A percentile compares a stretch with the other conserved stretches of the same genome.
Conservation (phyloP, 108 stramenopile genomes). For the Nitzschia sp. region DNA sequence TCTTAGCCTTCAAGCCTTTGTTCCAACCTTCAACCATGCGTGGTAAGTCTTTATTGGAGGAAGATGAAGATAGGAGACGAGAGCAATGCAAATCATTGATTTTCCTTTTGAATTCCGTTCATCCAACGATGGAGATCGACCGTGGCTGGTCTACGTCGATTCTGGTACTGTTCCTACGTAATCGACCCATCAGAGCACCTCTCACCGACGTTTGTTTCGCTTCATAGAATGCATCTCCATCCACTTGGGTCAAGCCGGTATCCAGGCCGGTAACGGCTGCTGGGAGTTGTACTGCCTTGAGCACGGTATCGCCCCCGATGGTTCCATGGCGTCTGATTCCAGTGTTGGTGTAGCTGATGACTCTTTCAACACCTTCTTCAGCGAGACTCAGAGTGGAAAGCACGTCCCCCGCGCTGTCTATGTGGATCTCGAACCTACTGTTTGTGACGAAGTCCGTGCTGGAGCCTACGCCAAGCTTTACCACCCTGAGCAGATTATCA, state of each 20-base stretch:
- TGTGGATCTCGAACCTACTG: slow-evolving; percentile 98
- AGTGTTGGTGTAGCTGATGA: slow-evolving; percentile 81
- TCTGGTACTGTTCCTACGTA: background rate
- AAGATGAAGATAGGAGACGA: background rate
- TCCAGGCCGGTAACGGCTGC: slow-evolving; percentile 96
- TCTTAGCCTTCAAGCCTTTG: slow-evolving; percentile 11
- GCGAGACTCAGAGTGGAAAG: slow-evolving; percentile 95
- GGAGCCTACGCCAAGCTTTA: slow-evolving; percentile 92
- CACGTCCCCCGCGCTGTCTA: slow-evolving; percentile 98
- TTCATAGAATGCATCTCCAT: slow-evolving; percentile 63
- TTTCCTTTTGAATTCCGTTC: background rate
- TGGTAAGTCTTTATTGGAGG: slow-evolving; percentile 33
- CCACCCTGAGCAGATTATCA: slow-evolving; percentile 99
- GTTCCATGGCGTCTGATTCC: slow-evolving; percentile 88
- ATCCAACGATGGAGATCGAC: no score
- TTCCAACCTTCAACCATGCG: slow-evolving; percentile 38
- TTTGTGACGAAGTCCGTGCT: slow-evolving; percentile 94
- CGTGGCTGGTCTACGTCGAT: background rate
- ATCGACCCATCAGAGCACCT: background rate
- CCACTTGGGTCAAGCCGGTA: slow-evolving; percentile 94
- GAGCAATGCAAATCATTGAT: background rate
- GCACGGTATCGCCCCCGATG: slow-evolving; percentile 97
- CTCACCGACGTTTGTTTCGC: background rate
- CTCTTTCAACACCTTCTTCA: slow-evolving; percentile 98
- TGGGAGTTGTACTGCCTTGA: slow-evolving; percentile 99